Evolutionary conservation across 306 rosid species (phyloP).

Genomic region (Mimosa bimucronata): DNA sequence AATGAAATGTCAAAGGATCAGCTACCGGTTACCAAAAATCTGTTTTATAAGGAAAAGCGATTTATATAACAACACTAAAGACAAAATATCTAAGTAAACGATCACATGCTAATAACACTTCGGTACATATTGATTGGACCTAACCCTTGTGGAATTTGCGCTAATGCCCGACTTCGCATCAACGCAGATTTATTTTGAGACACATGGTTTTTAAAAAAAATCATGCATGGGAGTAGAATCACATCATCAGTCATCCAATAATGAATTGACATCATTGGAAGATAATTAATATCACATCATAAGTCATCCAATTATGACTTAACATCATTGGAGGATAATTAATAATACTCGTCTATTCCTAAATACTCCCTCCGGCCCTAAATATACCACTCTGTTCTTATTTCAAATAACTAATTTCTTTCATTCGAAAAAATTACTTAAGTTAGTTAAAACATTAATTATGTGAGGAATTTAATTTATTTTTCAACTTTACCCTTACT

Average conservation of each 20-base stretch:
- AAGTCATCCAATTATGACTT: too few species aligned
- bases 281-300: background rate
- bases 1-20: background rate
- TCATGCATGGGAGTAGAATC: background rate
- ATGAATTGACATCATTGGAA: background rate
- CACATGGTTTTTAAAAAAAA: background rate
- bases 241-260: background rate
- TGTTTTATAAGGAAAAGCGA: background rate
- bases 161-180: background rate
- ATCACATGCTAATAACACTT: background rate
- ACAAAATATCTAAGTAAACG: background rate
- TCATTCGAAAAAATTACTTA: too few species aligned
- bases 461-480: too few species aligned
- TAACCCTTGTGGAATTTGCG: background rate
- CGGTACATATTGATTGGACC: background rate
- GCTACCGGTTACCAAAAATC: background rate
- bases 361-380: too few species aligned
- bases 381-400: too few species aligned
- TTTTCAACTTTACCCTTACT: too few species aligned
- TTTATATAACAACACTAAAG: background rate
- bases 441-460: too few species aligned
- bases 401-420: too few species aligned
- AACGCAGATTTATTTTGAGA: background rate
- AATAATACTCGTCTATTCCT: too few species aligned
- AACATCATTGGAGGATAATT: too few species aligned